Evolutionary conservation across 257 asterid species (phyloP).

Genomic region (Capsicum pubescens): DNA sequence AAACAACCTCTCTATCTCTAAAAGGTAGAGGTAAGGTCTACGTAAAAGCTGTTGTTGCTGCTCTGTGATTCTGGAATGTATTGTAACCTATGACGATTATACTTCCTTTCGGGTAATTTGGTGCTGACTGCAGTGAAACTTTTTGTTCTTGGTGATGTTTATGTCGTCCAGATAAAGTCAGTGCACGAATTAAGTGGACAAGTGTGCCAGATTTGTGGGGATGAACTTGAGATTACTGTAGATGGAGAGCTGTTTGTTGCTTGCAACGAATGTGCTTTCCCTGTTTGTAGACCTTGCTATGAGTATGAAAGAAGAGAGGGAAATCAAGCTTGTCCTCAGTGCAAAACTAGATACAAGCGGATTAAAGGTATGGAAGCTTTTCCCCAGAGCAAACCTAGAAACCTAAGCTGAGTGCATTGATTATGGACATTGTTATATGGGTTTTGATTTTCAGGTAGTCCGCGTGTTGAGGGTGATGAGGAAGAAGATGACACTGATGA

Average conservation of each 20-base stretch:
- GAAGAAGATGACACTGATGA: slow-evolving; percentile 90
- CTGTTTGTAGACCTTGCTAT: slow-evolving; percentile 81
- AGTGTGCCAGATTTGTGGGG: slow-evolving; percentile 79
- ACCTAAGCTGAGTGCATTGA: neutral
- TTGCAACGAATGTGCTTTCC: slow-evolving; percentile 96
- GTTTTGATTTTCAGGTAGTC: slow-evolving; percentile 58
- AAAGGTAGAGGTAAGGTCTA: too few species aligned
- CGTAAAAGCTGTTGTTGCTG: too few species aligned
- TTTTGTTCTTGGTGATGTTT: slow-evolving; percentile 22
- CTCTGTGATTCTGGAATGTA: neutral
- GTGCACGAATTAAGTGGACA: slow-evolving; percentile 72
- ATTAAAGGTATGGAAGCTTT: slow-evolving; percentile 58
- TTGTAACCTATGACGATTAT: slow-evolving; percentile 2
- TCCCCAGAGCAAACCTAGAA: neutral
- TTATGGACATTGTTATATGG: neutral
- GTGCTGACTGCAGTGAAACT: slow-evolving; percentile 31
- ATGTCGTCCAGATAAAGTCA: slow-evolving; percentile 60
- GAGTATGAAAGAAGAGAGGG: slow-evolving; percentile 95
- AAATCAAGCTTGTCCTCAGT: slow-evolving; percentile 83
- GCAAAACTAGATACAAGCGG: slow-evolving; percentile 92
- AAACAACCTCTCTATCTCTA: too few species aligned
- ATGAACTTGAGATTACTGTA: slow-evolving; percentile 65
- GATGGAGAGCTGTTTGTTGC: slow-evolving; percentile 87
- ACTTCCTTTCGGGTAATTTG: slow-evolving; percentile 25
- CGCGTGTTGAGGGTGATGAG: slow-evolving; percentile 95